These are phyloP conservation scores for Cantharellus cinnabarinus DNA, from an alignment of 768 basidiomycete genomes.

Conservation along the genomic window DNA sequence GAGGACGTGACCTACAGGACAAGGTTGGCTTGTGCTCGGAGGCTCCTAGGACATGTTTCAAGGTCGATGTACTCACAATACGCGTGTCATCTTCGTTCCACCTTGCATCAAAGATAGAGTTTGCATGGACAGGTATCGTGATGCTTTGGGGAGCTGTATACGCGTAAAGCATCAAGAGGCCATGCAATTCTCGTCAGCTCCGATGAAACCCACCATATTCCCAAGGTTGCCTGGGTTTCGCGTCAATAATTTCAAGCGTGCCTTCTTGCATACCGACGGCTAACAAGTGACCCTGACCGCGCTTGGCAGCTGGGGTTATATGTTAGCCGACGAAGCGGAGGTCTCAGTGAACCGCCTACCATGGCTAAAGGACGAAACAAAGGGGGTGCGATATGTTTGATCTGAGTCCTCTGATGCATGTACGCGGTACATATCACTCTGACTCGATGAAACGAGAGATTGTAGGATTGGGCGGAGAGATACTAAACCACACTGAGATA, in stretches of 20 bases:
- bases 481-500: not conserved
- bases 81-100: slow-evolving; percentile 4
- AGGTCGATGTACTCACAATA: not conserved
- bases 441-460: slow-evolving; percentile 5
- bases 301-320: not conserved
- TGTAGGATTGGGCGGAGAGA: slow-evolving; percentile 2
- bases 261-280: slow-evolving; percentile 6
- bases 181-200: not conserved
- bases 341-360: not conserved
- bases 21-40: not conserved
- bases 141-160: slow-evolving; percentile 1
- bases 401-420: not conserved
- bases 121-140: slow-evolving; percentile 1
- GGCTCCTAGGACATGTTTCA: not conserved
- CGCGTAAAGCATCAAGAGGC: not conserved
- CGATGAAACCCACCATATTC: not conserved
- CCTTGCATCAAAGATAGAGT: slow-evolving; percentile 2
- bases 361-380: slow-evolving; percentile 1
- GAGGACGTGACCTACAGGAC: slow-evolving; percentile 5
- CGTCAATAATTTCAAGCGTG: slow-evolving; percentile 4
- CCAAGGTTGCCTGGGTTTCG: not conserved
- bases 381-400: not conserved
- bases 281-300: not conserved
- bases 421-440: slow-evolving; percentile 2
- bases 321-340: not conserved